Base-by-base conservation (phyloP, 23 red algal species). In the Gracilaria domingensis region DNA sequence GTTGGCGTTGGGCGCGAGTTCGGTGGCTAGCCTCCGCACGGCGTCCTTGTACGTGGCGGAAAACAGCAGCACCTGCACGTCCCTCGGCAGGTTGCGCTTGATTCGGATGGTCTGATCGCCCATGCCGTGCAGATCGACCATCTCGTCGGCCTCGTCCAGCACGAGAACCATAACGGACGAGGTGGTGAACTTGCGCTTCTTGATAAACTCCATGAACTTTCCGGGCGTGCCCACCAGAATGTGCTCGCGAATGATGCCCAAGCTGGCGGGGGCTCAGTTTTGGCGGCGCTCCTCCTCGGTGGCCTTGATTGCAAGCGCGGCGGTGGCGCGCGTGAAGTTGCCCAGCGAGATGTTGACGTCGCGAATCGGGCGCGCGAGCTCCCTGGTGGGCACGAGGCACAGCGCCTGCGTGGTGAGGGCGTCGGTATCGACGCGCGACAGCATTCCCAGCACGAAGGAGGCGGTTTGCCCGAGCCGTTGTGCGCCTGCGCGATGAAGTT, bases 401-500 rank as follows among this genome's bases (percentile, higher is more conserved):
- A 98, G 89, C 8, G 93, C 93, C 89, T 98, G 96, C 33, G 88
- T 81, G 17, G 49, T n/a, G n/a, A 87, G n/a, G 6, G 35, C 78
- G 25, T 18, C 49, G 28, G 42, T 36, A 39, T 98, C 83, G 23
- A 98, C 73, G 38, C 91, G 89, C 25, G 82, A 78, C 12, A 98
- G 75, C 93, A 98, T 98, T 26, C 93, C 96, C 32, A 98, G 81
- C 37, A 98, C 96, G 90, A 98, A 98, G 59, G 93, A 98, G 8
- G 96, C 96, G 5, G 93, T 98, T 98, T 98, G 12, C 96, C 96
- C 28, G 93, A 95, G 44, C 96, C 96, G 72, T 98, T 98, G 83
- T 98, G 93, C 18, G 91, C 96, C 58, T 98, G 96, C 24, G 87
- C 96, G 50, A 98, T 95, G 66, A 98, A 88, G 77, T 98, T 98